Conservation (phyloP, 2,329 filamentous ascomycete species). For the Xylaria sp. region DNA sequence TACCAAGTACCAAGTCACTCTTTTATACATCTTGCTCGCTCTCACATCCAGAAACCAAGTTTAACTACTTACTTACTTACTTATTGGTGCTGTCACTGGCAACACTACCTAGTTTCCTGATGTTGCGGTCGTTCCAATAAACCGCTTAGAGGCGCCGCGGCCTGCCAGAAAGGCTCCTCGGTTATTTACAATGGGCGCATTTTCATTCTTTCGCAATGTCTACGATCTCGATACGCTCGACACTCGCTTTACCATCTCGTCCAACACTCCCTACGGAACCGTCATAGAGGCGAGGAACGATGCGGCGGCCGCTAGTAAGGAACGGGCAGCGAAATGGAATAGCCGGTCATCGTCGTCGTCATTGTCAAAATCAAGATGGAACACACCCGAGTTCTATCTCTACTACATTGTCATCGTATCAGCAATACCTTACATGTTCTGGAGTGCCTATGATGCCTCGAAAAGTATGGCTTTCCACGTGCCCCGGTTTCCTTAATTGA, state of each 20-base stretch:
- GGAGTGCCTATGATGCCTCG: conserved; percentile 86
- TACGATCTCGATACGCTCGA: conserved; percentile 74
- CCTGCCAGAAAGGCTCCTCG: conserved; percentile 26
- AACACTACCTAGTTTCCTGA: conserved; percentile 13
- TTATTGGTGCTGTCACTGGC: background rate
- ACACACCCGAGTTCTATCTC: conserved; percentile 83
- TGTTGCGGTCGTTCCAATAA: conserved; percentile 34
- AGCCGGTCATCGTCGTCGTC: conserved; percentile 40
- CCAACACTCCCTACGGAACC: conserved; percentile 73
- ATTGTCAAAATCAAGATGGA: conserved; percentile 78
- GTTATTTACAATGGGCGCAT: conserved; percentile 54
- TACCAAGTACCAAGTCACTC: conserved; percentile 15
- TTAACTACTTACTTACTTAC: too few species aligned
- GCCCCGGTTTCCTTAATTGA: background rate
- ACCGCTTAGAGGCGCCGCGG: conserved; percentile 37
- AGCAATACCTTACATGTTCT: conserved; percentile 88
- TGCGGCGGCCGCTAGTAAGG: conserved; percentile 53
- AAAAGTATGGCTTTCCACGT: conserved; percentile 65
- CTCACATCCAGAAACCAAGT: background rate
- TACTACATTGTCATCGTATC: conserved; percentile 78
- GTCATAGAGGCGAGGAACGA: conserved; percentile 64
- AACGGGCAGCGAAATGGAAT: conserved; percentile 57
- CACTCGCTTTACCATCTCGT: conserved; percentile 74
- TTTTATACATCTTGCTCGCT: conserved; percentile 15
- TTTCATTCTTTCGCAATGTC: conserved; percentile 57